Conservation (phyloP, 192 early-diverging fungal genomes). For the Spizellomyces sp. region DNA sequence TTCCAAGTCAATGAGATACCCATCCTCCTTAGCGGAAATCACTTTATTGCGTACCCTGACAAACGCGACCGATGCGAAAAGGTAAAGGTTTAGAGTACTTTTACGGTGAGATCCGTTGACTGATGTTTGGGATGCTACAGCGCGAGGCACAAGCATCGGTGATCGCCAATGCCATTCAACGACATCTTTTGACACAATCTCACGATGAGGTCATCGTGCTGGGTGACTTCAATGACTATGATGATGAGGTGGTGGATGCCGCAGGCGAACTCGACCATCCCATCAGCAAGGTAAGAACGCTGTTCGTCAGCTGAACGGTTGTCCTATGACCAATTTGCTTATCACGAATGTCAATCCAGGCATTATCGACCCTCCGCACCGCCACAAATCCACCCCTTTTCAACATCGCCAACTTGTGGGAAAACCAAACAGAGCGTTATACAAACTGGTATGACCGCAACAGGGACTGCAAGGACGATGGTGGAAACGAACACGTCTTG, state of each 20-base stretch:
- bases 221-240: constrained; percentile 28
- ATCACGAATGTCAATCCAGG: not conserved
- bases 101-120: not conserved
- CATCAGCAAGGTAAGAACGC: constrained; percentile 7
- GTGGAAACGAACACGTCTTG: constrained; percentile 18
- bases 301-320: not conserved
- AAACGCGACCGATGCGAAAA: constrained; percentile 24
- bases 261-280: constrained; percentile 19
- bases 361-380: constrained; percentile 6
- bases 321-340: too few species aligned
- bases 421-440: constrained; percentile 16
- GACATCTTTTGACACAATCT: not conserved
- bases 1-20: constrained; percentile 12
- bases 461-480: constrained; percentile 16
- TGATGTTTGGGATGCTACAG: not conserved
- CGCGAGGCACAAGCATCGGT: constrained; percentile 25
- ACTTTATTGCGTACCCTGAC: constrained; percentile 27
- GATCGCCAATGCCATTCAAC: constrained; percentile 7
- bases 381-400: constrained; percentile 16
- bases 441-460: constrained; percentile 30
- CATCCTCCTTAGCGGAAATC: constrained; percentile 11
- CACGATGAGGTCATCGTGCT: constrained; percentile 18
- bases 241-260: constrained; percentile 24
- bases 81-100: not conserved
- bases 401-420: constrained; percentile 17